phyloP scores from a whole-genome alignment of 1,139 yeast species.

The Chernovozyma sophiae-reginae region DNA sequence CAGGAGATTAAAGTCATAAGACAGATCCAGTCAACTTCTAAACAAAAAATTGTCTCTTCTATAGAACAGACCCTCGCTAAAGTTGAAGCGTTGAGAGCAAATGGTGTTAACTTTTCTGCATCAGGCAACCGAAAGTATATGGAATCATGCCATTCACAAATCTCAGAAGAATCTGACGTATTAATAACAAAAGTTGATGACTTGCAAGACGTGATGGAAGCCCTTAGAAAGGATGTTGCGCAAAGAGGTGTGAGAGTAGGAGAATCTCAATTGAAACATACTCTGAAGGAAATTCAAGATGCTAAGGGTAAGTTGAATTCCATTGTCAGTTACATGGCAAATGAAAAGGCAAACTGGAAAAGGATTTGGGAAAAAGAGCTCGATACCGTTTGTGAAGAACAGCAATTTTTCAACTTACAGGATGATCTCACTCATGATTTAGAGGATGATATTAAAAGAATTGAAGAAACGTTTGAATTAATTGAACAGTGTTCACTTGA shows the following conservation, averaged over 20 bases:
- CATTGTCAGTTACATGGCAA: slow-evolving; percentile 58
- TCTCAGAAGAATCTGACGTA: slow-evolving; percentile 73
- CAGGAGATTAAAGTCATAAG: slow-evolving; percentile 61
- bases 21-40: slow-evolving; percentile 51
- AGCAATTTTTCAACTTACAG: slow-evolving; percentile 84
- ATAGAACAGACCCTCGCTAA: slow-evolving; percentile 36
- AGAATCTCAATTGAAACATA: slow-evolving; percentile 64
- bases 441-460: slow-evolving; percentile 74
- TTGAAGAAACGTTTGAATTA: slow-evolving; percentile 74
- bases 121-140: slow-evolving; percentile 63
- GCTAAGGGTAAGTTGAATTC: slow-evolving; percentile 51
- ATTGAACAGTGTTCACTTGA: slow-evolving; percentile 83
- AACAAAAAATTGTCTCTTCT: slow-evolving; percentile 37
- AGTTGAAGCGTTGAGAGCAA: not conserved
- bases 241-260: slow-evolving; percentile 85
- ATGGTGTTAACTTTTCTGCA: not conserved
- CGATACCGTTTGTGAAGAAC: slow-evolving; percentile 89
- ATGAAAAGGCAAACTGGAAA: slow-evolving; percentile 84
- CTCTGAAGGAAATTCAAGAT: slow-evolving; percentile 58
- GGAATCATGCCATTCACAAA: slow-evolving; percentile 68
- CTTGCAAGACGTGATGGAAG: slow-evolving; percentile 87
- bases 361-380: slow-evolving; percentile 89
- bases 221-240: slow-evolving; percentile 86
- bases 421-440: slow-evolving; percentile 80
- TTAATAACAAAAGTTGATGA: slow-evolving; percentile 83